A percentile compares a stretch with the other conserved stretches of the same genome.
Evolutionary conservation across 2,329 filamentous ascomycete genomes (phyloP).

Genomic region (Fusarium sp.): DNA sequence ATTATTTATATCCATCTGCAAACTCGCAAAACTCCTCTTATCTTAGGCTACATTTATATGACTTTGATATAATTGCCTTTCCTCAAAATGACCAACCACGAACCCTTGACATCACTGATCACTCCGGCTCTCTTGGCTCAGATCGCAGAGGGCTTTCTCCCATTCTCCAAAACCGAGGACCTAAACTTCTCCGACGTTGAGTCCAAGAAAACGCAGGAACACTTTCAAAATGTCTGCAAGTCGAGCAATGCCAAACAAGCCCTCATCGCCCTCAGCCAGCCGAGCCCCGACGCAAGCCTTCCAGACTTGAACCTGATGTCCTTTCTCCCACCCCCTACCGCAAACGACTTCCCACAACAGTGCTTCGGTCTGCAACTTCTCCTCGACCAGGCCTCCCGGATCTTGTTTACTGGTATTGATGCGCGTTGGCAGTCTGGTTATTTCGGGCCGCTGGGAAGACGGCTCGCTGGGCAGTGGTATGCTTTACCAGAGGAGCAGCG

Average conservation of each 20-base stretch:
- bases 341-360: neutral
- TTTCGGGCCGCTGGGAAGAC: neutral
- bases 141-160: neutral
- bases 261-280: neutral
- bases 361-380: conserved; percentile 7
- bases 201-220: neutral
- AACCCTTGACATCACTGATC: neutral
- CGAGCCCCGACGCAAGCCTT: neutral
- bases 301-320: neutral
- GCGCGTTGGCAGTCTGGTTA: conserved; percentile 8
- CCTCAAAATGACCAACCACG: neutral
- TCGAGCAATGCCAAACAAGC: neutral
- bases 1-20: fast-evolving
- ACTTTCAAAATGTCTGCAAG: neutral
- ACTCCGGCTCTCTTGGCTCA: neutral
- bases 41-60: too few species aligned
- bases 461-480: conserved; percentile 2
- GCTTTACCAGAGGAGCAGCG: neutral
- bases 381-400: neutral
- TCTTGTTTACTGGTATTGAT: neutral
- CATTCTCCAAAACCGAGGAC: neutral
- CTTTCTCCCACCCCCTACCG: neutral
- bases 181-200: neutral
- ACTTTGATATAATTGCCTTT: too few species aligned
- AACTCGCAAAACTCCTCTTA: too few species aligned